phyloP scores from a whole-genome alignment of 2,329 filamentous ascomycete species.

The Colletotrichum sp. region DNA sequence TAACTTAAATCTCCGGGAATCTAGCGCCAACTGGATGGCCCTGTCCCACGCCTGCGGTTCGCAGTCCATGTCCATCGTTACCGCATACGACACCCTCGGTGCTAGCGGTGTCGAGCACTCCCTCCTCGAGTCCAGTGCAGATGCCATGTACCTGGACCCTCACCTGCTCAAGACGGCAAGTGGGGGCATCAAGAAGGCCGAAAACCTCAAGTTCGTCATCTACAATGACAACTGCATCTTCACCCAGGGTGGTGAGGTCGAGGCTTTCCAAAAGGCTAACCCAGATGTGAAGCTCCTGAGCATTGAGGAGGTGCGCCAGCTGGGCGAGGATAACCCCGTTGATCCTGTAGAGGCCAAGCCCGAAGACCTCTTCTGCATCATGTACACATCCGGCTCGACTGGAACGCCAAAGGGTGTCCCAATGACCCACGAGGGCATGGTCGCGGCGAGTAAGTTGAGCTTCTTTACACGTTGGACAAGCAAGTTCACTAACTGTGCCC shows the following conservation, averaged over 20 bases:
- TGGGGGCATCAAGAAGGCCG: constrained; percentile 59
- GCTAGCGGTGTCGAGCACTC: constrained; percentile 85
- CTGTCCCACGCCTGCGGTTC: constrained; percentile 78
- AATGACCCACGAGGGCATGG: constrained; percentile 78
- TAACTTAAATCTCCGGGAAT: constrained; percentile 12
- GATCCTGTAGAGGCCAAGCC: constrained; percentile 74
- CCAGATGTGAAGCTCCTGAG: constrained; percentile 57
- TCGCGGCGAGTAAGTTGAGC: constrained; percentile 64
- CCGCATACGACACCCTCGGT: constrained; percentile 92
- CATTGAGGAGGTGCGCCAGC: constrained; percentile 57
- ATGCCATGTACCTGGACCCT: constrained; percentile 86
- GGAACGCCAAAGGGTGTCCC: constrained; percentile 89
- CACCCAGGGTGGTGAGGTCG: constrained; percentile 53
- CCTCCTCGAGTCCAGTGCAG: constrained; percentile 78
- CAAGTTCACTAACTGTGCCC: not conserved
- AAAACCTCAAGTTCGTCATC: constrained; percentile 62
- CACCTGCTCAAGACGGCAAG: constrained; percentile 69
- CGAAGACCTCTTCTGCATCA: constrained; percentile 81
- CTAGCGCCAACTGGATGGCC: constrained; percentile 80
- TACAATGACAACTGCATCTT: constrained; percentile 66
- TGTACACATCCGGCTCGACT: constrained; percentile 89
- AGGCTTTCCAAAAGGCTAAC: constrained; percentile 60
- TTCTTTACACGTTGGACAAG: constrained; percentile 31
- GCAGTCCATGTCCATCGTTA: constrained; percentile 90
- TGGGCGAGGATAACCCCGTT: constrained; percentile 70